Evolutionary conservation across 805 yeast genomes (phyloP).

Genomic region (Yarrowia deformans): DNA sequence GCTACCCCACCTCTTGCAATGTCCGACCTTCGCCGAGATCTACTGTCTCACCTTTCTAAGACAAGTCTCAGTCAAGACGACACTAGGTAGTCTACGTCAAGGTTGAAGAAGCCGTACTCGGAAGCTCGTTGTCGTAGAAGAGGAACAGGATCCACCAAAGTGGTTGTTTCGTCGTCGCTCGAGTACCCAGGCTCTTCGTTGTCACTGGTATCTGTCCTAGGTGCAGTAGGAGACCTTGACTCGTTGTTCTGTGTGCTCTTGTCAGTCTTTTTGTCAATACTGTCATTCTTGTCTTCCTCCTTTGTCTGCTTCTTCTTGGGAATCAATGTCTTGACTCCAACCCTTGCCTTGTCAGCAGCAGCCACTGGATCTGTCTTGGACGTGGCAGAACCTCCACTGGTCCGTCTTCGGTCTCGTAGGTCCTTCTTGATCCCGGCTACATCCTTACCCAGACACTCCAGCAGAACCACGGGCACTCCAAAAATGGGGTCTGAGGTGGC

Average conservation of each 20-base stretch:
- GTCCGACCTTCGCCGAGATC: slow-evolving; percentile 4
- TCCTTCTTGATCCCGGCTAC: slow-evolving; percentile 21
- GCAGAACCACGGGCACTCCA: slow-evolving; percentile 20
- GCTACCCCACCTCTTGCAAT: neutral
- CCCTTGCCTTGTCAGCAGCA: neutral
- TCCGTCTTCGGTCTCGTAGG: slow-evolving; percentile 4
- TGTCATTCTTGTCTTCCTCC: no score
- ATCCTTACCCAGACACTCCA: slow-evolving; percentile 22
- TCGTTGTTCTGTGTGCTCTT: neutral
- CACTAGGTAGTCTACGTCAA: slow-evolving; percentile 5
- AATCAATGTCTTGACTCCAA: neutral
- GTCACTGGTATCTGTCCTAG: no score
- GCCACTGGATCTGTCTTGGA: neutral
- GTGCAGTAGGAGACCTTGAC: no score
- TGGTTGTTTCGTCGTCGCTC: neutral
- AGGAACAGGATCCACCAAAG: slow-evolving; percentile 3
- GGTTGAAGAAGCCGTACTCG: slow-evolving; percentile 13
- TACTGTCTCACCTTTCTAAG: neutral
- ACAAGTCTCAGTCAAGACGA: neutral
- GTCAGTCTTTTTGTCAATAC: neutral
- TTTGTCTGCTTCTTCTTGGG: neutral
- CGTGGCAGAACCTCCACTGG: neutral
- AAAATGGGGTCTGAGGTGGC: slow-evolving; percentile 15
- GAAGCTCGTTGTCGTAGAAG: neutral
- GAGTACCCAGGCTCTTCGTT: no score